Evolutionary conservation across 2,329 filamentous ascomycete genomes (phyloP).

Genomic region (Hypoxylon sp.): DNA sequence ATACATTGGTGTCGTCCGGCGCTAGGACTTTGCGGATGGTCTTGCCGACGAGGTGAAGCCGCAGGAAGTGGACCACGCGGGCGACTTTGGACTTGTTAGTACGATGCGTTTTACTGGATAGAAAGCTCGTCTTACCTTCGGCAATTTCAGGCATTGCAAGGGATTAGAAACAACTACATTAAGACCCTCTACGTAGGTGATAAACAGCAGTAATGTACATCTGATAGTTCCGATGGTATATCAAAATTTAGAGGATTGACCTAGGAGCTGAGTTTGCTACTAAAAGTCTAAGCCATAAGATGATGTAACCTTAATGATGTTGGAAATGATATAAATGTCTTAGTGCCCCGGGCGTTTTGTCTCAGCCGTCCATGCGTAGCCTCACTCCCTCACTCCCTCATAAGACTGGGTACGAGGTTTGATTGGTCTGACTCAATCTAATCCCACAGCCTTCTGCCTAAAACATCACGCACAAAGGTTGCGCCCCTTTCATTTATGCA

Average conservation of each 20-base stretch:
- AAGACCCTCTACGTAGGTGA: no score
- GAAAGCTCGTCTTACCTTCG: conserved; percentile 41
- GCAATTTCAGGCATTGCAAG: conserved; percentile 46
- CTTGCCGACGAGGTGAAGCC: conserved; percentile 85
- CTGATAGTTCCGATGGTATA: not conserved
- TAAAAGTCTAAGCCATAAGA: not conserved
- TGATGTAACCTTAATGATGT: not conserved
- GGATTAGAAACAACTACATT: not conserved
- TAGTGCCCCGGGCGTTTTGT: not conserved
- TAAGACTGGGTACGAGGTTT: not conserved
- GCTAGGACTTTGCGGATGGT: conserved; percentile 77
- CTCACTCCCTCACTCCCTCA: not conserved
- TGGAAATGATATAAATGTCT: not conserved
- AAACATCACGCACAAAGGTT: not conserved
- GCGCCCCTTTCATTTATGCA: not conserved
- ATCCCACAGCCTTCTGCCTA: not conserved
- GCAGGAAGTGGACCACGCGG: conserved; percentile 86
- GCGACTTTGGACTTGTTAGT: conserved; percentile 67
- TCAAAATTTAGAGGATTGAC: conserved; percentile 4
- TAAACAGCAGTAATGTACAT: not conserved
- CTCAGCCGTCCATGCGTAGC: not conserved
- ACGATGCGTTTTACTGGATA: not conserved
- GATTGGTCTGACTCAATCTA: not conserved
- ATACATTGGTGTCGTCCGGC: conserved; percentile 85
- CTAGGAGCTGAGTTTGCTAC: not conserved